A percentile compares a stretch with the other conserved stretches of the same genome.
Conservation (phyloP, 129 eudicot species). For the Flaveria linearis region DNA sequence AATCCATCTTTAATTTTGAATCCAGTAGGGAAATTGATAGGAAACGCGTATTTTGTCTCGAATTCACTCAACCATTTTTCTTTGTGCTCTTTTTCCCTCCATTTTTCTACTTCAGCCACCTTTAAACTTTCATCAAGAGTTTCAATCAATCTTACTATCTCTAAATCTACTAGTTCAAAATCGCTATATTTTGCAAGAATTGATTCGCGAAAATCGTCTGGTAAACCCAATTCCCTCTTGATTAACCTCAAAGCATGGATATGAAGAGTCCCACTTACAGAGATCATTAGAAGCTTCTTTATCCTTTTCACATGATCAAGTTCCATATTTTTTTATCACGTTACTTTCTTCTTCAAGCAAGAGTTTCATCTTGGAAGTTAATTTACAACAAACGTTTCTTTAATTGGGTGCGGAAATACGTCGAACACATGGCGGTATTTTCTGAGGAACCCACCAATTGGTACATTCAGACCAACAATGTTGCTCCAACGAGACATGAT, state of each 20-base stretch:
- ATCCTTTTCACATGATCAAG: constrained; percentile 48
- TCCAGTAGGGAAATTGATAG: constrained; percentile 77
- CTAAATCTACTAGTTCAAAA: constrained; percentile 67
- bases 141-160: constrained; percentile 57
- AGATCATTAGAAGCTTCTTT: constrained; percentile 69
- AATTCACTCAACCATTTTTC: constrained; percentile 95
- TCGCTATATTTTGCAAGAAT: constrained; percentile 57
- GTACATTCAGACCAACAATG: constrained; percentile 47
- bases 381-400: constrained; percentile 60
- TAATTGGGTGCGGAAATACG: constrained; percentile 71
- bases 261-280: constrained; percentile 63
- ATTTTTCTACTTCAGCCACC: constrained; percentile 68
- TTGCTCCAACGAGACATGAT: constrained; percentile 66
- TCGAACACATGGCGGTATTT: constrained; percentile 84
- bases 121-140: constrained; percentile 34
- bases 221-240: constrained; percentile 74
- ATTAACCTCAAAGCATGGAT: constrained; percentile 77
- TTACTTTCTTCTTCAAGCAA: constrained; percentile 53
- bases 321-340: constrained; percentile 35
- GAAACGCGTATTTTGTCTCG: constrained; percentile 81
- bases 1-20: constrained; percentile 59
- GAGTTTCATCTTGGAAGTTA: constrained; percentile 42
- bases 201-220: constrained; percentile 76
- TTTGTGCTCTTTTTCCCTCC: constrained; percentile 74
- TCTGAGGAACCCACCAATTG: constrained; percentile 53